phyloP scores from a whole-genome alignment of 371 early-diverging fungal genomes.

The Gilbertella persicaria region DNA sequence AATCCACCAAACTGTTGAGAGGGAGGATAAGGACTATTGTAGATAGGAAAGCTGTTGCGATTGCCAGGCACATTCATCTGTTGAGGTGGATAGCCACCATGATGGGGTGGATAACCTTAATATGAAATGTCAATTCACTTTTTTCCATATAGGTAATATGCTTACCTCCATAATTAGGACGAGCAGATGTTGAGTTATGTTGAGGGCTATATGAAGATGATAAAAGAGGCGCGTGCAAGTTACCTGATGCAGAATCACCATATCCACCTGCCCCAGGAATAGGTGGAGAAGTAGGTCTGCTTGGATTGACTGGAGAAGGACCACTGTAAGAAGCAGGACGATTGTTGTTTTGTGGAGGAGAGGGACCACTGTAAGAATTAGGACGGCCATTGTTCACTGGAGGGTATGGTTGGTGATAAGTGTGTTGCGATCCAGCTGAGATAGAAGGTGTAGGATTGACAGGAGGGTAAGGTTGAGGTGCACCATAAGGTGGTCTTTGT shows the following conservation, averaged over 20 bases:
- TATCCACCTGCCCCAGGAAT: background rate
- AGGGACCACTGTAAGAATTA: too few species aligned
- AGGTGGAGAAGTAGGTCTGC: conserved; percentile 21
- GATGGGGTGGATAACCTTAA: conserved; percentile 18
- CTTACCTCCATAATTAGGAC: conserved; percentile 12
- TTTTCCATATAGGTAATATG: background rate
- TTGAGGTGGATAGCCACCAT: conserved; percentile 4
- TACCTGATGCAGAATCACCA: background rate
- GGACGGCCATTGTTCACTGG: conserved; percentile 1
- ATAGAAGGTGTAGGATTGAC: conserved; percentile 15
- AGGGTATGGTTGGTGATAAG: conserved; percentile 7
- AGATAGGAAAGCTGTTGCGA: conserved; percentile 17
- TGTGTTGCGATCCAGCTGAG: conserved; percentile 15
- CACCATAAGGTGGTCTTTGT: conserved; percentile 5
- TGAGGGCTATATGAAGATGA: conserved; percentile 27
- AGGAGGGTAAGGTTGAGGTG: conserved; percentile 17
- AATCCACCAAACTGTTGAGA: conserved; percentile 13
- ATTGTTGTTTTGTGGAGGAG: background rate
- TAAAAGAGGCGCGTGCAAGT: conserved; percentile 19
- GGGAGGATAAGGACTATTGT: conserved; percentile 13
- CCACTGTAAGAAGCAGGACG: conserved; percentile 20
- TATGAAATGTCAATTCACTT: background rate
- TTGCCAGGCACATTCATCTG: conserved; percentile 4
- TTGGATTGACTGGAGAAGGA: conserved; percentile 19
- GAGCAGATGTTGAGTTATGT: background rate